phyloP scores from a whole-genome alignment of 1,139 yeast genomes.

The Pichia sorboxylosa region DNA sequence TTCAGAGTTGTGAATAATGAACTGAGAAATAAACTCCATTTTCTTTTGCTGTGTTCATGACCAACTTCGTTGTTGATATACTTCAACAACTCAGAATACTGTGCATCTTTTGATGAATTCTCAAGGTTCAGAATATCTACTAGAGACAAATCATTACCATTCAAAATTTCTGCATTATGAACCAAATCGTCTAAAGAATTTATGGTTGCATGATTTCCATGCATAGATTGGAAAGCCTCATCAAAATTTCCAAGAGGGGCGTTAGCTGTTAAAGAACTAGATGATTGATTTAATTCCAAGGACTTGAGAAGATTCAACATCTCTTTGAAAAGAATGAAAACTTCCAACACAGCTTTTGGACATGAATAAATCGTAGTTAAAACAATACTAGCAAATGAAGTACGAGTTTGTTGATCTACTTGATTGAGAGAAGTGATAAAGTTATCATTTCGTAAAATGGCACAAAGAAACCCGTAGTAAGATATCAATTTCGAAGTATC shows the following conservation, averaged over 20 bases:
- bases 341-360: slow-evolving; percentile 17
- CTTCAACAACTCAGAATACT: slow-evolving; percentile 15
- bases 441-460: slow-evolving; percentile 14
- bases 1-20: slow-evolving; percentile 28
- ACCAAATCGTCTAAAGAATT: too few relatives aligned
- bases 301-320: slow-evolving; percentile 13
- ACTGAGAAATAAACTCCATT: slow-evolving; percentile 25
- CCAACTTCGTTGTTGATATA: slow-evolving; percentile 18
- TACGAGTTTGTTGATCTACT: background rate
- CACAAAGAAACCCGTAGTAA: slow-evolving; percentile 10
- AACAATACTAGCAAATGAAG: slow-evolving; percentile 13
- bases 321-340: slow-evolving; percentile 19
- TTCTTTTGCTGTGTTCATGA: slow-evolving; percentile 24
- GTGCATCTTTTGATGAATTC: slow-evolving; percentile 16
- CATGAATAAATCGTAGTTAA: slow-evolving; percentile 16
- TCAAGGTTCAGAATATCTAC: slow-evolving; percentile 27
- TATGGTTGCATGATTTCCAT: too few relatives aligned
- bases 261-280: background rate
- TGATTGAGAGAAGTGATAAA: slow-evolving; percentile 8
- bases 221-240: too few relatives aligned
- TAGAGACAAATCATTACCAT: slow-evolving; percentile 33
- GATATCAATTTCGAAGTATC: slow-evolving; percentile 6
- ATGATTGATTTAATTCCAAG: slow-evolving; percentile 4
- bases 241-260: too few relatives aligned
- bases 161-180: slow-evolving; percentile 33